phyloP scores from a whole-genome alignment of 2,329 filamentous ascomycete species.

The Colletotrichum filicis region DNA sequence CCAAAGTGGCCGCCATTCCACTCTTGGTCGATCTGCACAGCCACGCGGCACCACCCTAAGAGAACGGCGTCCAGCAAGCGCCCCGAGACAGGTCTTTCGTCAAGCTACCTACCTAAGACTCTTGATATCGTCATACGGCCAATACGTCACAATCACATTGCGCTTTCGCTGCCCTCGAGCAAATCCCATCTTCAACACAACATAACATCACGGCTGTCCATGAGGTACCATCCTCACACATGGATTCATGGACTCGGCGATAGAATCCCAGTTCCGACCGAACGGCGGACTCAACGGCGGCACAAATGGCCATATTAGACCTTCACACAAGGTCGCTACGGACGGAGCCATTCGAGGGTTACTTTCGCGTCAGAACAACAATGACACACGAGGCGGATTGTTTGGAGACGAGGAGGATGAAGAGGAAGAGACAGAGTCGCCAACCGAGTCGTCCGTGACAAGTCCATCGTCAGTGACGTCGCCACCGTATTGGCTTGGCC shows the following conservation, averaged over 20 bases:
- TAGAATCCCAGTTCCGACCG: slow-evolving; percentile 30
- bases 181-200: background rate
- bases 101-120: background rate
- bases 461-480: slow-evolving; percentile 44
- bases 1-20: slow-evolving; percentile 24
- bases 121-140: slow-evolving; percentile 21
- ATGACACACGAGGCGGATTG: slow-evolving; percentile 16
- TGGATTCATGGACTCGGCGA: slow-evolving; percentile 37
- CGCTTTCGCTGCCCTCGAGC: background rate
- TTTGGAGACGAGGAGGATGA: slow-evolving; percentile 30
- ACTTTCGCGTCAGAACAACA: slow-evolving; percentile 28
- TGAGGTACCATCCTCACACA: slow-evolving; percentile 33
- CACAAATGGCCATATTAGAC: slow-evolving; percentile 22
- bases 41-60: slow-evolving; percentile 23
- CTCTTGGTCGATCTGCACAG: slow-evolving; percentile 25
- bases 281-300: slow-evolving; percentile 25
- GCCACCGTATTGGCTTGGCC: slow-evolving; percentile 57
- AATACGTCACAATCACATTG: slow-evolving; percentile 26
- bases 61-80: slow-evolving; percentile 20
- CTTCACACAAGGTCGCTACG: slow-evolving; percentile 10
- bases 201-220: slow-evolving; percentile 8
- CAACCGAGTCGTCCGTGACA: slow-evolving; percentile 21
- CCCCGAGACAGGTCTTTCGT: slow-evolving; percentile 21
- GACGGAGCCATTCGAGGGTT: slow-evolving; percentile 19
- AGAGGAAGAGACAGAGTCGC: slow-evolving; percentile 22